A percentile compares a stretch with the other conserved stretches of the same genome.
Evolutionary conservation across 2,329 filamentous ascomycete species (phyloP).

Genomic region (Graphilbum ipis-grandicollis): DNA sequence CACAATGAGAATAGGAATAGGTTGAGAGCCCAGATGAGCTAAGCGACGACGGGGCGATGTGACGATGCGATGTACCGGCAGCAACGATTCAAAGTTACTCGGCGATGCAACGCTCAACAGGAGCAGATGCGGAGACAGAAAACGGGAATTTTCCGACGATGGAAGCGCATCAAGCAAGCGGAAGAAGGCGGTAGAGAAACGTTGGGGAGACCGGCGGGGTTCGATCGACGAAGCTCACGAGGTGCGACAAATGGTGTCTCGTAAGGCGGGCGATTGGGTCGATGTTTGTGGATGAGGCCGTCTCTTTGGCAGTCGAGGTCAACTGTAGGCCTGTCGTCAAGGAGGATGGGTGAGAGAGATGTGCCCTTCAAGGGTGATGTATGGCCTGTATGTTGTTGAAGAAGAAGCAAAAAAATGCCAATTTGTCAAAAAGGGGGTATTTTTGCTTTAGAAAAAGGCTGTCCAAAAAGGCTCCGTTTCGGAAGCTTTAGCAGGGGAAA

Average conservation of each 20-base stretch:
- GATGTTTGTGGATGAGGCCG: conserved; percentile 5
- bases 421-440: too few relatives aligned
- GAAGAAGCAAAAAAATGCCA: too few relatives aligned
- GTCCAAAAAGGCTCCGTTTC: conserved; percentile 3
- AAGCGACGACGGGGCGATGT: conserved; percentile 3
- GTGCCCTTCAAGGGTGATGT: not conserved
- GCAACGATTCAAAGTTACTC: conserved; percentile 22
- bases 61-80: conserved; percentile 12
- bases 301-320: conserved; percentile 1
- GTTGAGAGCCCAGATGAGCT: conserved; percentile 1
- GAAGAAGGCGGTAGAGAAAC: too few relatives aligned
- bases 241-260: conserved; percentile 19
- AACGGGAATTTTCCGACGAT: conserved; percentile 12
- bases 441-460: too few relatives aligned
- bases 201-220: conserved; percentile 11
- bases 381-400: not conserved
- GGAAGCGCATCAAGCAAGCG: conserved; percentile 15
- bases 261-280: conserved; percentile 11
- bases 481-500: conserved; percentile 11
- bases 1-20: not conserved
- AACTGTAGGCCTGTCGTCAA: conserved; percentile 7
- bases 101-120: conserved; percentile 18
- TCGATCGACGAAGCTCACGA: conserved; percentile 13
- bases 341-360: conserved; percentile 17
- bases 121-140: conserved; percentile 11